Evolutionary conservation across 331 rosid species (phyloP).

Genomic region (Phaseolus coccineus): DNA sequence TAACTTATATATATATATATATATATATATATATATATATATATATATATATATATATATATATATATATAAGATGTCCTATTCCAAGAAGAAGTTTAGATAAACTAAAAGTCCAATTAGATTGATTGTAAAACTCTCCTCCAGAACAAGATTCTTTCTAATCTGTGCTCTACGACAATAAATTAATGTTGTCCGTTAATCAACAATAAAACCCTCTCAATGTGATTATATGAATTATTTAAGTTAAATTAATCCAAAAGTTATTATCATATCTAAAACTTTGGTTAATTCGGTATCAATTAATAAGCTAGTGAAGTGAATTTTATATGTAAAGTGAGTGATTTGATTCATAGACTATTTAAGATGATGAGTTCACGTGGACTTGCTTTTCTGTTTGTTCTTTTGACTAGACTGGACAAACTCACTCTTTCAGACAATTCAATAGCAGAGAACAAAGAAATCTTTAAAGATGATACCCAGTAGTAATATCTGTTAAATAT

Average conservation of each 20-base stretch:
- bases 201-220: background rate
- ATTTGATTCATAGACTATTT: conserved; percentile 16
- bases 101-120: too few species aligned
- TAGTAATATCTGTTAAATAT: background rate
- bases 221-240: background rate
- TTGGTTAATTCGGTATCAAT: background rate
- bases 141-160: too few species aligned
- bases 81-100: too few species aligned
- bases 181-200: background rate
- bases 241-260: background rate
- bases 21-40: too few species aligned
- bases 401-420: conserved; percentile 22
- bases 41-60: too few species aligned
- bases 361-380: conserved; percentile 26
- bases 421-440: conserved; percentile 14
- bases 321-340: conserved; percentile 5
- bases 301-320: background rate
- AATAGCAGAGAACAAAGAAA: conserved; percentile 28
- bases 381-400: conserved; percentile 29
- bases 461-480: background rate
- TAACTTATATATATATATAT: too few species aligned
- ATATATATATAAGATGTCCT: too few species aligned
- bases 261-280: background rate
- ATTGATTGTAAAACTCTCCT: too few species aligned
- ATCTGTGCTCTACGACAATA: too few species aligned